A percentile compares a stretch with the other conserved stretches of the same genome.
Evolutionary conservation across 2,329 filamentous ascomycete species (phyloP).

Genomic region (Pleoardoris graminearum): DNA sequence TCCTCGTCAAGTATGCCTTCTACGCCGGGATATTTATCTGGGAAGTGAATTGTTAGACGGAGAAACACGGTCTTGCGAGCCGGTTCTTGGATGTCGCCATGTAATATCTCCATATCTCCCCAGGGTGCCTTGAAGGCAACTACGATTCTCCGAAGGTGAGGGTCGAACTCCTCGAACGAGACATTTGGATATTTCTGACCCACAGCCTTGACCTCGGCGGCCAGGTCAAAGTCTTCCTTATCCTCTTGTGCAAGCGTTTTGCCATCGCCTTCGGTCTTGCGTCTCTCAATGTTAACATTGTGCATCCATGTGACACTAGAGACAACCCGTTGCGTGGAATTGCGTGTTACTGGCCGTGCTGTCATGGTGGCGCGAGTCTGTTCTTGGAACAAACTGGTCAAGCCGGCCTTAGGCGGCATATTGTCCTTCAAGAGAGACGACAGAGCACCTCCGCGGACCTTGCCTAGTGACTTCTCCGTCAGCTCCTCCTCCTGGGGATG

Average conservation of each 20-base stretch:
- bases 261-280: constrained; percentile 30
- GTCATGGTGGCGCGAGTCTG: constrained; percentile 49
- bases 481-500: constrained; percentile 19
- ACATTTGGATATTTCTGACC: constrained; percentile 65
- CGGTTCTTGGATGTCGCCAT: constrained; percentile 17
- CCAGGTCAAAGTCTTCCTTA: constrained; percentile 45
- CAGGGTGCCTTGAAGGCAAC: constrained; percentile 65
- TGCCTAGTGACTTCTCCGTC: constrained; percentile 9
- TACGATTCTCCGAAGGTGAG: constrained; percentile 56
- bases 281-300: constrained; percentile 63
- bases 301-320: constrained; percentile 68
- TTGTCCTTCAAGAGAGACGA: constrained; percentile 34
- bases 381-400: constrained; percentile 1
- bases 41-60: constrained; percentile 62
- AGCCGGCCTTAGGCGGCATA: constrained; percentile 11
- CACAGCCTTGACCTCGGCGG: constrained; percentile 64
- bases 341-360: constrained; percentile 54
- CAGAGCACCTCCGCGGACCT: constrained; percentile 25
- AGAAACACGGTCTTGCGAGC: constrained; percentile 58
- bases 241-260: constrained; percentile 21
- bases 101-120: constrained; percentile 51
- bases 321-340: constrained; percentile 53
- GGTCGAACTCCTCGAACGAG: constrained; percentile 61
- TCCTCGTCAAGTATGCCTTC: constrained; percentile 50
- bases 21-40: constrained; percentile 56